Base-by-base conservation (phyloP, 495 filamentous ascomycete species). In the Entonaema liquescens region DNA sequence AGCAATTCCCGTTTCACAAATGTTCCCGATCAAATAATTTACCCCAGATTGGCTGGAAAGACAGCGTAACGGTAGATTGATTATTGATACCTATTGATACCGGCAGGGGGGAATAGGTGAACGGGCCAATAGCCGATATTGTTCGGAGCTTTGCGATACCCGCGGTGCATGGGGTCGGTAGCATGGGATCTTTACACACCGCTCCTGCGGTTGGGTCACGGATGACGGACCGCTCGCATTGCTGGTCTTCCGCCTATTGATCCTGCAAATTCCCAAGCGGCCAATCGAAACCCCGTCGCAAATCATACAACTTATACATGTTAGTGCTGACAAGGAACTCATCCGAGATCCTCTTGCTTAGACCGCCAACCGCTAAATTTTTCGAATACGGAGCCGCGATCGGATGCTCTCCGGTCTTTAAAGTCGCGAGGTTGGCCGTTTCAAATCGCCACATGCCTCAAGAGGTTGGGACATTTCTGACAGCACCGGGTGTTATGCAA, bases 151-250 rank as follows among this genome's bases (percentile, higher is more conserved):
- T 49, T 50, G 31, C 47, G 40, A 53, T 35, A 57, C 44, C 38
- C 25, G 25, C 35, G 17, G 8, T 58, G 50, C 57, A 62, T 53
- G 59, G 17, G 35, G 55, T 62, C 28, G 38, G 57, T 38, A 62
- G 29, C 62, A 49, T 40, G 53, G 35, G 42, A 66, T 36, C 59
- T 44, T 59, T 67, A 23, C 64, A 67, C 69, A 72, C 69, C 69
- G 69, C 69, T 57, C 50, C 49, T 67, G 59, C 55, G 21, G 64
- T 63, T 55, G 59, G 63, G 47, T 66, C 19, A 50, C 47, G 49
- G 61, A 59, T 62, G 26, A 38, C 53, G 49, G 55, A 21, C 67
- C 56, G 47, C 33, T 65, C 21, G 25, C 61, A 5, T 59, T 44
- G 17, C 29, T 35, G 33, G 36, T 19, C 19, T 57, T 58, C 56